Base-by-base conservation (phyloP, 495 filamentous ascomycete species). In the Parachaetomium inaequale region DNA sequence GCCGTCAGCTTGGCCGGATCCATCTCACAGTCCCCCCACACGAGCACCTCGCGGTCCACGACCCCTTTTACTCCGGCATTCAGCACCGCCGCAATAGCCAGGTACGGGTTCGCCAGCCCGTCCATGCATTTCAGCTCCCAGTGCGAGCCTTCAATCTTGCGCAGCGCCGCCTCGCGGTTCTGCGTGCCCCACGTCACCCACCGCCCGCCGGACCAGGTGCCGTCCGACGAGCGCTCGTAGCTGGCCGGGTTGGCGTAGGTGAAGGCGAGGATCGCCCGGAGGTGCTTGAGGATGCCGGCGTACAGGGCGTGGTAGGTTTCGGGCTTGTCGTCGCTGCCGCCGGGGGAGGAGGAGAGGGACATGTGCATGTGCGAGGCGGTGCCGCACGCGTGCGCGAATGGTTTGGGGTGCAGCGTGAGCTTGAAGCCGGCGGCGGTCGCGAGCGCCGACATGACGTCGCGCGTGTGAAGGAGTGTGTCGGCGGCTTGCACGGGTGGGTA, bases 331-430 rank as follows among this genome's bases (percentile, higher is more conserved):
- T 75, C 73, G 28, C 26, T 7, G 36, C 31, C 4, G 19, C 31
- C 7, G 31, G 61, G 55, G 7, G 66, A n/a, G 0, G 79, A 76
- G 14, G 78, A 75, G 21, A 92, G 73, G 4, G 85, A 89, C 14
- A 91, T 75, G 72, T 93, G 90, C 8, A 81, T 76, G 70, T 92
- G 90, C 0, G 82, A 79, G 5, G 84, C 88, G 8, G 83, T 90
- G 14, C 88, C 88, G 17, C 83, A 78, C 0, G 80, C 81, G 17
- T 68, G 62, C 3, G 82, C 26, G 59, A 85, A 85, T 0, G 91
- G 90, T 34, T 88, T 88, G 0, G 92, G 92, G 63, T 90, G 81
- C 0, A 94, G 79, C 0, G 91, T 94, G n/a, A 91, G 85, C 2
- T 87, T 84, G 54, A 89, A 77, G 2, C 79, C 79, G 36, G 87